Evolutionary conservation across 148 eudicot genomes (phyloP), one percentile per base, ranked within the genome.

Genomic region (Fagopyrum esculentum): DNA sequence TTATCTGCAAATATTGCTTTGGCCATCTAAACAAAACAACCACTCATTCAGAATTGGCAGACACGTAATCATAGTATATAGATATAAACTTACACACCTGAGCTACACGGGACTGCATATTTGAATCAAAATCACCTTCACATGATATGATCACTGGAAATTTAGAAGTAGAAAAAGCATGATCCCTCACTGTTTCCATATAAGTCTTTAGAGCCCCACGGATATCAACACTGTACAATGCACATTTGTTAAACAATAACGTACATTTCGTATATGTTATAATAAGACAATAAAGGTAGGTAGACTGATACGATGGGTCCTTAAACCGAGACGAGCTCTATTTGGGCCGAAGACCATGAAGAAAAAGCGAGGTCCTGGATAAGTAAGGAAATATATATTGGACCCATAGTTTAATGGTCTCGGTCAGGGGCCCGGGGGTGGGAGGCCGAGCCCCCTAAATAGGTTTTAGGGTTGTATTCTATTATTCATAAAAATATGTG

Each of bases 141-240:
- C 91, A 81, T 10, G 98, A 89, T 30, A 93, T 82, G 8, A 93
- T 80, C n/a, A 93, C 90, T 57, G 98, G 98, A 77, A 88, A 93
- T 0, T 84, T 82, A 10, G 94, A 91, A 45, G 80, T 74, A 30
- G 7, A 4, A 76, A 93, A 93, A 19, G 98, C 98, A 76, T 88
- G 59, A 2, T 91, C 92, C 74, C 78, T 88, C 73, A 93, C 89
- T 26, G 97, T 88, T 57, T 68, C 68, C 84, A 93, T 80, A 78
- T 97, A 93, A 73, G 78, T 40, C 22, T 22, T 61, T 29, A 61
- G 43, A 3, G 10, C 29, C 43, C 43, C 40, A 29, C 82, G 76
- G 77, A 46, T 63, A 91, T 89, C 44, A 84, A 75, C 45, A 93
- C 92, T 1, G 92, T 77, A 75, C 89, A 76, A 56, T 54, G 26